Percentiles rank a stretch among this genome's conserved stretches.
phyloP scores from a whole-genome alignment of 2,329 filamentous ascomycete species.

The Fusarium sp. region DNA sequence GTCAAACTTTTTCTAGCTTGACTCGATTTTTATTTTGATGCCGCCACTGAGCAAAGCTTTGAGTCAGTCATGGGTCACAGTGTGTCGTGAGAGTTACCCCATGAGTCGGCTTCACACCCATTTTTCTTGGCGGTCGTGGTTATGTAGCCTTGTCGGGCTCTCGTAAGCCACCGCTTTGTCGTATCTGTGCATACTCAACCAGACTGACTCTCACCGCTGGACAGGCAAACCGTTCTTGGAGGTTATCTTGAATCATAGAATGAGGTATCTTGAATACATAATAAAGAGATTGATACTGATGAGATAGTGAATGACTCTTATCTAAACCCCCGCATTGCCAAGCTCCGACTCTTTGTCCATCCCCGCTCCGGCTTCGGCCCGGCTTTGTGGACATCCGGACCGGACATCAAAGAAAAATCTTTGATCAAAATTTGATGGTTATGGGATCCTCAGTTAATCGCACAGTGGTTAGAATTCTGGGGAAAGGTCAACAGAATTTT shows the following conservation, averaged over 20 bases:
- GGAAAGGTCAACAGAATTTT: constrained; percentile 15
- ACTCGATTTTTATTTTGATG: not conserved
- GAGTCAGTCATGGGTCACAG: constrained; percentile 36
- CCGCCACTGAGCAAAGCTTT: constrained; percentile 36
- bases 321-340: constrained; percentile 25
- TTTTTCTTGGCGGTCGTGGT: not conserved
- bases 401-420: constrained; percentile 14
- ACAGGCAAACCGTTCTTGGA: not conserved
- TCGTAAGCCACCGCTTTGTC: constrained; percentile 33
- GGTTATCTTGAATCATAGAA: constrained; percentile 17
- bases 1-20: not conserved
- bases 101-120: not conserved
- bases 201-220: constrained; percentile 14
- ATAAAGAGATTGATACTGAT: not conserved
- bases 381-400: constrained; percentile 34
- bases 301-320: constrained; percentile 8
- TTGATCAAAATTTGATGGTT: not conserved
- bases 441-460: constrained; percentile 24
- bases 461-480: constrained; percentile 35
- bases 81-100: constrained; percentile 15
- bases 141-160: constrained; percentile 25
- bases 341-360: not conserved
- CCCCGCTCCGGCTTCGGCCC: constrained; percentile 41
- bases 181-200: no score
- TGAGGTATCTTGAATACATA: not conserved